Percentiles rank a stretch among this genome's conserved stretches.
These are phyloP conservation scores for Irpex rosettiformis DNA, from an alignment of 1,284 basidiomycete genomes.

Conservation along the genomic window DNA sequence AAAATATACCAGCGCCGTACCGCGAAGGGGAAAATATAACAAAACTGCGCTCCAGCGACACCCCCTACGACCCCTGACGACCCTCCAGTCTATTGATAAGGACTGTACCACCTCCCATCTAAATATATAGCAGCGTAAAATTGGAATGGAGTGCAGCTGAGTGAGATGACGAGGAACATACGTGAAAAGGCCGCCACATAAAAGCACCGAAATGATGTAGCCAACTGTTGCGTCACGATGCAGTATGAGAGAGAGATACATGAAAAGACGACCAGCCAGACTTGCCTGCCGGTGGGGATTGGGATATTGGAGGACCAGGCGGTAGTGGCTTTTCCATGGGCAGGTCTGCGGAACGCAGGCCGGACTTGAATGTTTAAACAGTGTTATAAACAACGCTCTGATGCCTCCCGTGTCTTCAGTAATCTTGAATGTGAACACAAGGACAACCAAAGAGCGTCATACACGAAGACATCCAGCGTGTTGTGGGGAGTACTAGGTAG, in stretches of 20 bases:
- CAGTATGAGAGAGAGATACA: background rate
- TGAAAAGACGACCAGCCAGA: background rate
- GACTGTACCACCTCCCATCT: constrained; percentile 7
- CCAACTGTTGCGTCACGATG: background rate
- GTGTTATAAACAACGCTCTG: no score
- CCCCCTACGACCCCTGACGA: background rate
- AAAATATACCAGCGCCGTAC: constrained; percentile 2
- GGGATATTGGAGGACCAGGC: background rate
- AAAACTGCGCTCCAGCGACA: constrained; percentile 8
- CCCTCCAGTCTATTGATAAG: constrained; percentile 6
- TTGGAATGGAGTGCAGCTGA: background rate
- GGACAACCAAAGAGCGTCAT: background rate
- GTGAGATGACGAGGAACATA: background rate
- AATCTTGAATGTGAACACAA: background rate
- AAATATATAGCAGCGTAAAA: background rate
- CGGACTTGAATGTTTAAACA: no score
- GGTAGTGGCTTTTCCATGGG: background rate
- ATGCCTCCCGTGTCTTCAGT: background rate
- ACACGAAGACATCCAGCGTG: background rate
- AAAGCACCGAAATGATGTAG: background rate
- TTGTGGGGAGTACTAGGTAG: background rate
- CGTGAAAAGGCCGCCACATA: background rate
- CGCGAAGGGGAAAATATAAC: constrained; percentile 4
- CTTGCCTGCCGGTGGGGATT: background rate
- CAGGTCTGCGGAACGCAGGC: background rate